These are phyloP conservation scores for Triticum dicoccoides DNA, from an alignment of 176 grass and related monocot genomes.

Conservation along the genomic window DNA sequence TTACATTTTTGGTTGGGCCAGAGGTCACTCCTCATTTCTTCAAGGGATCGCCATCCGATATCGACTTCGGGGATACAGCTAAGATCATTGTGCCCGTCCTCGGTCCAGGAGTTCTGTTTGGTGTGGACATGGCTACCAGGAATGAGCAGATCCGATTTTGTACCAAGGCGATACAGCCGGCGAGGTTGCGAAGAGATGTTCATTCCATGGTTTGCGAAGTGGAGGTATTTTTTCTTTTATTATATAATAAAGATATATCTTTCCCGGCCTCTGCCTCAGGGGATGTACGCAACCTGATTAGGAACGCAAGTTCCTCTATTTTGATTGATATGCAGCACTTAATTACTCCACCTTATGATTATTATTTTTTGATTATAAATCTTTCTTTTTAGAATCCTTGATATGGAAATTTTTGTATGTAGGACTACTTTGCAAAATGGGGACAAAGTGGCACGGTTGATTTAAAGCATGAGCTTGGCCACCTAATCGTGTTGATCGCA, in stretches of 20 bases:
- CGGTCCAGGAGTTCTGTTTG: not conserved
- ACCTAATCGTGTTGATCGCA: not conserved
- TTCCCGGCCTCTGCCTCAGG: not conserved
- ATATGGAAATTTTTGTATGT: not conserved
- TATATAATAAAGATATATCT: not conserved
- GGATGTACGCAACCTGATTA: not conserved
- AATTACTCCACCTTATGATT: not conserved
- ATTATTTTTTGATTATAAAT: too few species aligned
- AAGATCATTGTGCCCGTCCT: not conserved
- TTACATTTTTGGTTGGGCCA: slow-evolving; percentile 2
- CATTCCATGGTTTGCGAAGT: not conserved
- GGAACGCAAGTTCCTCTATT: not conserved
- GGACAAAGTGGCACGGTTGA: not conserved
- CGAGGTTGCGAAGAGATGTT: not conserved
- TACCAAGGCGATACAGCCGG: not conserved
- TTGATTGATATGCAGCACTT: not conserved
- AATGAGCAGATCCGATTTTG: slow-evolving; percentile 19
- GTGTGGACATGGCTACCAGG: not conserved
- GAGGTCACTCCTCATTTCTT: not conserved
- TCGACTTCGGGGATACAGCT: not conserved
- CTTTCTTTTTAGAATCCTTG: not conserved
- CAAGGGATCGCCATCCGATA: not conserved
- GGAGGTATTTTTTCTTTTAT: not conserved
- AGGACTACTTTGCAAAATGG: not conserved
- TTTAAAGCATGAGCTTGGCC: not conserved